Evolutionary conservation across 1,284 basidiomycete genomes (phyloP).

Genomic region (Mixia osmundae): DNA sequence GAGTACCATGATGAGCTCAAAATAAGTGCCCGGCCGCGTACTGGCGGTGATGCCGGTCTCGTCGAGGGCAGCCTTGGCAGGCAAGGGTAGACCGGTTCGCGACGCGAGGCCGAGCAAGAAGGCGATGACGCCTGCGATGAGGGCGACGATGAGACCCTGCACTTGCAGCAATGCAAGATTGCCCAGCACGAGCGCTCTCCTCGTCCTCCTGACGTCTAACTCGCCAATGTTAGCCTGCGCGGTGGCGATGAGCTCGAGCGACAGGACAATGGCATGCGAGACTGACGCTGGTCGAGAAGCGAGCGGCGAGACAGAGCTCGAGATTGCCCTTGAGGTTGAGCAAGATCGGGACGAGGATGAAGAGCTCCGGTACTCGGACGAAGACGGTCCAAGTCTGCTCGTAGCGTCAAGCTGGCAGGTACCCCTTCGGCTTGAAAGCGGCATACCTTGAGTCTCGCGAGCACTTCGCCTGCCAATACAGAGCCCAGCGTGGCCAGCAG

Average conservation of each 20-base stretch:
- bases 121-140: constrained; percentile 55
- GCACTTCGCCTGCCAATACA: constrained; percentile 13
- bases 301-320: constrained; percentile 53
- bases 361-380: constrained; percentile 70
- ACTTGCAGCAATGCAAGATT: constrained; percentile 76
- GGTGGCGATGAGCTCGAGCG: constrained; percentile 28
- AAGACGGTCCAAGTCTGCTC: constrained; percentile 69
- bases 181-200: constrained; percentile 47
- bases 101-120: constrained; percentile 39
- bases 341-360: constrained; percentile 85
- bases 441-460: constrained; percentile 12
- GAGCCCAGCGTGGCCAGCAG: constrained; percentile 13
- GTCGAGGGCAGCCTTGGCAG: constrained; percentile 14
- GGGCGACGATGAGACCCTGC: constrained; percentile 73
- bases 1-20: constrained; percentile 52
- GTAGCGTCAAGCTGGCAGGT: background rate
- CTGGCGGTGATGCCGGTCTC: constrained; percentile 6
- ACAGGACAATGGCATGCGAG: constrained; percentile 18
- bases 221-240: constrained; percentile 46
- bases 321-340: constrained; percentile 92
- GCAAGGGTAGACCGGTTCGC: constrained; percentile 16
- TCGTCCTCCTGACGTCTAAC: constrained; percentile 44
- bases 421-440: background rate
- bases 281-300: constrained; percentile 25
- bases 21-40: constrained; percentile 22